These are phyloP conservation scores for Boletus vermiculosoides DNA, from an alignment of 768 basidiomycete species.

Conservation along the genomic window DNA sequence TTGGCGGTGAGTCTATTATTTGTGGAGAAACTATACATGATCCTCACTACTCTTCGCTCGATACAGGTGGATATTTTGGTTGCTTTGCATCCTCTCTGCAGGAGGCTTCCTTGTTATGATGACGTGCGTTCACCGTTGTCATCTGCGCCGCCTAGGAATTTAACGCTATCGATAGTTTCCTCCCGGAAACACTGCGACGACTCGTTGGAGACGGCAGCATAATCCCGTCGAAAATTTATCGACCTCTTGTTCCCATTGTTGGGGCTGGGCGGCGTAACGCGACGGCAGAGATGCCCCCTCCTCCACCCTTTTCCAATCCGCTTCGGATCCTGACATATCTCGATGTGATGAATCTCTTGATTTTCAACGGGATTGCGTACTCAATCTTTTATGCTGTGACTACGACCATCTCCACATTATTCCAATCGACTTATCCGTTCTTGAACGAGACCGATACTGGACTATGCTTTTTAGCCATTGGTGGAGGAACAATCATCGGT, in stretches of 20 bases:
- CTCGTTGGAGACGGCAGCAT: slow-evolving; percentile 33
- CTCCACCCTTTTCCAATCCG: slow-evolving; percentile 37
- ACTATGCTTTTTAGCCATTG: slow-evolving; percentile 74
- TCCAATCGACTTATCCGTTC: slow-evolving; percentile 48
- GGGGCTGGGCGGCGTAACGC: slow-evolving; percentile 22
- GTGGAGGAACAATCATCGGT: slow-evolving; percentile 67
- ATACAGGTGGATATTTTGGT: slow-evolving; percentile 25
- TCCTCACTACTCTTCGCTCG: not conserved
- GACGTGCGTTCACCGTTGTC: slow-evolving; percentile 4
- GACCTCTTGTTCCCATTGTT: slow-evolving; percentile 27
- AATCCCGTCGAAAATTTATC: slow-evolving; percentile 25
- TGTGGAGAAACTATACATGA: slow-evolving; percentile 19
- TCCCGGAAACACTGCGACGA: slow-evolving; percentile 21
- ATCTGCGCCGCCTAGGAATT: not conserved
- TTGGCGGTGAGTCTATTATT: slow-evolving; percentile 50
- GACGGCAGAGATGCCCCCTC: slow-evolving; percentile 2
- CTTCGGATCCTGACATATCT: slow-evolving; percentile 38
- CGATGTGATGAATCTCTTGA: slow-evolving; percentile 39
- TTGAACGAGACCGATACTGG: slow-evolving; percentile 56
- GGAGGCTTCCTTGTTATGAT: slow-evolving; percentile 14
- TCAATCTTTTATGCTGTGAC: slow-evolving; percentile 50
- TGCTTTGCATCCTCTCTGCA: slow-evolving; percentile 18
- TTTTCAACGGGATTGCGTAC: slow-evolving; percentile 55
- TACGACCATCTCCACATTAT: slow-evolving; percentile 48
- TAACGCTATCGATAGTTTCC: slow-evolving; percentile 15